phyloP scores from a whole-genome alignment of 2,329 filamentous ascomycete species.

The Arthrinium puccinioides region DNA sequence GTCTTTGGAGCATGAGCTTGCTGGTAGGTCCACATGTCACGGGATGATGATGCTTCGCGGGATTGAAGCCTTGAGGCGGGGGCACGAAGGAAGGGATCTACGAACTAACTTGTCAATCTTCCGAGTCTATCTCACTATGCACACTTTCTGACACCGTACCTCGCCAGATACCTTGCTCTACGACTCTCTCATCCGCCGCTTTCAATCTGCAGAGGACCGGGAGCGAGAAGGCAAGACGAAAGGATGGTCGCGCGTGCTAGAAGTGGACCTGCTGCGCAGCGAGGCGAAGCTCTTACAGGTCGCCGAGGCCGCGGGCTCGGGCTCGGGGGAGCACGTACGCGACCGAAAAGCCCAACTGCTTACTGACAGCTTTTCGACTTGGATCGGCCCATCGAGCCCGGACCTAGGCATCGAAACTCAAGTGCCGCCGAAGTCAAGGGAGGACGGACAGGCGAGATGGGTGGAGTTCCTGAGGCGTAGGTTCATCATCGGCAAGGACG shows the following conservation, averaged over 20 bases:
- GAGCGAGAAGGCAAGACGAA: slow-evolving; percentile 65
- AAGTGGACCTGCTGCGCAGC: slow-evolving; percentile 68
- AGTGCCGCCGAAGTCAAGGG: slow-evolving; percentile 41
- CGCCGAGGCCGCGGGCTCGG: slow-evolving; percentile 5
- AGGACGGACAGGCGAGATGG: slow-evolving; percentile 66
- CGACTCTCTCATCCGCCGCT: slow-evolving; percentile 69
- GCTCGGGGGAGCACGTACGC: too few relatives aligned
- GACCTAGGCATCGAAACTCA: slow-evolving; percentile 31
- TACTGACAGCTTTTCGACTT: background rate
- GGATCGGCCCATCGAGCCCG: slow-evolving; percentile 34
- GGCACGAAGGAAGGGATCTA: too few relatives aligned
- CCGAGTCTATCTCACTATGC: background rate
- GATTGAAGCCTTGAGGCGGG: too few relatives aligned
- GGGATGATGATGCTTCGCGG: background rate
- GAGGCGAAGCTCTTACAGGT: slow-evolving; percentile 67
- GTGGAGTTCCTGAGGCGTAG: slow-evolving; percentile 62
- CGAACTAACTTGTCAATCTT: background rate
- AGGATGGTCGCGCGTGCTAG: slow-evolving; percentile 72
- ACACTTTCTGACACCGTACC: background rate
- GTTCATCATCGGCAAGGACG: slow-evolving; percentile 68
- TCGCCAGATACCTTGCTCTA: slow-evolving; percentile 68
- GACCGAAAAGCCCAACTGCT: background rate
- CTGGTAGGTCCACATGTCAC: slow-evolving; percentile 25
- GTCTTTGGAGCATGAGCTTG: slow-evolving; percentile 46
- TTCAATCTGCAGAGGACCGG: slow-evolving; percentile 66